Percentiles rank a stretch among this genome's conserved stretches.
phyloP scores from a whole-genome alignment of 1,284 basidiomycete genomes.

The Ustilago esculenta region DNA sequence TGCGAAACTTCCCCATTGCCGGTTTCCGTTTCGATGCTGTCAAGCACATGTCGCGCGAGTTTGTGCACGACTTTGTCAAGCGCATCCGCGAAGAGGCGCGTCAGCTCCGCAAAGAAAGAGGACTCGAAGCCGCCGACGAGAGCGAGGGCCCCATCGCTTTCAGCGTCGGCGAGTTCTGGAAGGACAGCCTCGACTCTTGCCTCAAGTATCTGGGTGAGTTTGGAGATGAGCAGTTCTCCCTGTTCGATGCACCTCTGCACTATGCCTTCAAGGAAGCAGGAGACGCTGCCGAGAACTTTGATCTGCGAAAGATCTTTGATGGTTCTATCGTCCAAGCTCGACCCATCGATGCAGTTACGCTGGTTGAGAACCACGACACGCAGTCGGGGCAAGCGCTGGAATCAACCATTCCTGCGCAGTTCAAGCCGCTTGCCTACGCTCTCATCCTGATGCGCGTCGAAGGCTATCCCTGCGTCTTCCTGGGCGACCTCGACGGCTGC shows the following conservation, averaged over 20 bases:
- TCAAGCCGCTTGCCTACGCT: slow-evolving; percentile 78
- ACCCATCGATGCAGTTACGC: slow-evolving; percentile 73
- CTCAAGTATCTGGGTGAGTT: slow-evolving; percentile 67
- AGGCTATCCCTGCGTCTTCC: slow-evolving; percentile 95
- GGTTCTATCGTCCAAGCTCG: slow-evolving; percentile 71
- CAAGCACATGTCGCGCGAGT: slow-evolving; percentile 65
- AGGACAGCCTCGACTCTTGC: slow-evolving; percentile 47
- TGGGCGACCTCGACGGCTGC: slow-evolving; percentile 80
- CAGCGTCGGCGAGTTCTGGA: slow-evolving; percentile 61
- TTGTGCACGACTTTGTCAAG: slow-evolving; percentile 72
- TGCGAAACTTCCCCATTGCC: slow-evolving; percentile 55
- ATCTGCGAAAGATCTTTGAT: slow-evolving; percentile 72
- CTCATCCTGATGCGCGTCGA: slow-evolving; percentile 82
- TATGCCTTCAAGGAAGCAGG: slow-evolving; percentile 73
- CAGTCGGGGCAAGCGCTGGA: slow-evolving; percentile 70
- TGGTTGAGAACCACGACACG: slow-evolving; percentile 72
- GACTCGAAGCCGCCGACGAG: slow-evolving; percentile 50
- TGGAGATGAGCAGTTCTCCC: slow-evolving; percentile 71
- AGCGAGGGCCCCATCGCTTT: slow-evolving; percentile 49
- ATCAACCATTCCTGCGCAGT: slow-evolving; percentile 71
- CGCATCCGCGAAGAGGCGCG: slow-evolving; percentile 69
- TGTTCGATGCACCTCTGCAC: slow-evolving; percentile 73
- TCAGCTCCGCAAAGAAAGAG: slow-evolving; percentile 43
- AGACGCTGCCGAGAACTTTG: slow-evolving; percentile 70
- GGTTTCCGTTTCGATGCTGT: slow-evolving; percentile 63